Evolutionary conservation across 1,139 yeast species (phyloP).

Genomic region (Suhomyces anneliseae): DNA sequence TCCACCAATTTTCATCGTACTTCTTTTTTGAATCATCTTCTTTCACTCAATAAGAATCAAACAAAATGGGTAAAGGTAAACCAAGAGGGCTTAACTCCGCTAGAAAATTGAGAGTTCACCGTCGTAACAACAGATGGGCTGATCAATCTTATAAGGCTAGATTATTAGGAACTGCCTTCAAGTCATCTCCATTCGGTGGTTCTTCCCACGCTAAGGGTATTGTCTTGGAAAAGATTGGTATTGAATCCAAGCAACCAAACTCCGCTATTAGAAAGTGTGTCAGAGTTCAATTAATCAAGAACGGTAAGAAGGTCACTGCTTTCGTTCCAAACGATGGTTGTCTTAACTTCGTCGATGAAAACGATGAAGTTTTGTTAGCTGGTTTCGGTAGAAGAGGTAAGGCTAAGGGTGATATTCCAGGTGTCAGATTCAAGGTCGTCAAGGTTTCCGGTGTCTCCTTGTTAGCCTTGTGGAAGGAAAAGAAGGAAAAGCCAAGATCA

Average conservation of each 20-base stretch:
- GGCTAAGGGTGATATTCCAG: slow-evolving; percentile 99
- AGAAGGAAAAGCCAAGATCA: slow-evolving; percentile 99
- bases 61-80: slow-evolving; percentile 81
- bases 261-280: slow-evolving; percentile 99
- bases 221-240: slow-evolving; percentile 98
- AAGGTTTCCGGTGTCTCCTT: slow-evolving; percentile 99
- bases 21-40: slow-evolving; percentile 10
- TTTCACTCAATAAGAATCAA: slow-evolving; percentile 11
- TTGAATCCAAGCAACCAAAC: slow-evolving; percentile 99
- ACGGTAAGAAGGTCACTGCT: slow-evolving; percentile 99
- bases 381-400: slow-evolving; percentile 99
- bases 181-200: slow-evolving; percentile 99
- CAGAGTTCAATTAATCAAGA: slow-evolving; percentile 99
- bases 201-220: slow-evolving; percentile 99
- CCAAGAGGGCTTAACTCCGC: slow-evolving; percentile 99
- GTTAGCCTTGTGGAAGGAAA: slow-evolving; percentile 99
- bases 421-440: slow-evolving; percentile 99
- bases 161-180: slow-evolving; percentile 99
- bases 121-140: slow-evolving; percentile 99
- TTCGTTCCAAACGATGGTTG: slow-evolving; percentile 99
- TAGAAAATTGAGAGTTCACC: slow-evolving; percentile 99
- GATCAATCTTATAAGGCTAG: slow-evolving; percentile 97
- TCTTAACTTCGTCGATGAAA: slow-evolving; percentile 98
- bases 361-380: slow-evolving; percentile 98
- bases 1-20: slow-evolving; percentile 10